Evolutionary conservation across 2,329 filamentous ascomycete species (phyloP), one percentile per base, ranked within the genome.

Genomic region (Neonectria punicea): DNA sequence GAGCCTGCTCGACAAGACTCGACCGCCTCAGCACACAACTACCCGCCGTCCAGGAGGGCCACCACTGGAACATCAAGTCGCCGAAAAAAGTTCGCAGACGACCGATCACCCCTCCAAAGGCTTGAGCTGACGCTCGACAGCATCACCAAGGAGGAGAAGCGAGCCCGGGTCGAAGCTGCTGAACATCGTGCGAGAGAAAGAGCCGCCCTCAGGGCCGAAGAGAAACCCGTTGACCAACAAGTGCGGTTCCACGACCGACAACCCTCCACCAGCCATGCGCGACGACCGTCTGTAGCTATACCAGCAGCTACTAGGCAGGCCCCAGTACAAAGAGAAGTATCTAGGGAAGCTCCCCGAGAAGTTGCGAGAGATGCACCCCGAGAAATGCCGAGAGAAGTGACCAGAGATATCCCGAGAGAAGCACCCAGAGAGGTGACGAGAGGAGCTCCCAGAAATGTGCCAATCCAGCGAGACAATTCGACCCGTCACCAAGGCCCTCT

Each of bases 121-220:
- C 87, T 99, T 71, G 95, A 99, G 83, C 89, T 93, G 75, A 96
- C 93, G 74, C 86, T 98, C 75, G 92, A 92, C 79, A 94, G 92
- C 80, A 95, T 98, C 79, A 97, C 92, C 78, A 98, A 98, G 79
- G 94, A 98, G 80, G 94, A 98, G 80, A 97, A 97, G 79, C 88
- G 95, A 69, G 93, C 94, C 9, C 87, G 93, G 51, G 89, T 95
- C 5, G 88, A 94, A 76, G 92, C 95, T 73, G 93, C 93, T 6
- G 95, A 98, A 78, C 85, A 89, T 70, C 87, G 88, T 47, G 87
- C 90, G 18, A 87, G 90, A 71, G 90, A 95, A 74, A 85, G 84
- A 70, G 83, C 82, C 13, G 84, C 84, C 41, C 78, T 80, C 25
- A 77, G 74, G 70, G 71, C 78, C 54, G 70, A 72, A 68, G 69